phyloP scores from a whole-genome alignment of 1,139 yeast species.

The Keqinozyma sinolaborantium region DNA sequence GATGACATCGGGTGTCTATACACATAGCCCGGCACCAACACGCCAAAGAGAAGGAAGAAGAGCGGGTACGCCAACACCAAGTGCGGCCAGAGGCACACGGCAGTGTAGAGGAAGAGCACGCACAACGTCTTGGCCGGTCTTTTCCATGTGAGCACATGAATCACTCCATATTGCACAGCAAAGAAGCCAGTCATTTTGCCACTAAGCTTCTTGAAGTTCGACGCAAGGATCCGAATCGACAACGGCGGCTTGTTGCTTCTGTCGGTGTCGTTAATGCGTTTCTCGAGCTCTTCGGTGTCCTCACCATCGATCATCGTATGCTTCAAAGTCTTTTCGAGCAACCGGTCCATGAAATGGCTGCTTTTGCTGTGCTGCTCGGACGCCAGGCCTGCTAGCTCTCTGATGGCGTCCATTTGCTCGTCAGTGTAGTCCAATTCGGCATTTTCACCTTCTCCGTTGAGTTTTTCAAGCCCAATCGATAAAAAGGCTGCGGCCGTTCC shows the following conservation, averaged over 20 bases:
- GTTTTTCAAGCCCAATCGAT: slow-evolving; percentile 49
- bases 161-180: slow-evolving; percentile 51
- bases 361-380: slow-evolving; percentile 4
- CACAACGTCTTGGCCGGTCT: slow-evolving; percentile 57
- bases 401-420: slow-evolving; percentile 12
- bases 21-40: slow-evolving; percentile 70
- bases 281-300: slow-evolving; percentile 42
- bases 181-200: slow-evolving; percentile 51
- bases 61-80: slow-evolving; percentile 64
- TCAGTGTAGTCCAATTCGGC: slow-evolving; percentile 8
- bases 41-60: slow-evolving; percentile 49
- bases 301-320: slow-evolving; percentile 31
- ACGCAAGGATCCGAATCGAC: slow-evolving; percentile 45
- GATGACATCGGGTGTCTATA: slow-evolving; percentile 63
- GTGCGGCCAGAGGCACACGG: slow-evolving; percentile 68
- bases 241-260: slow-evolving; percentile 44
- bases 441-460: slow-evolving; percentile 6
- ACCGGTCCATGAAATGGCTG: slow-evolving; percentile 53
- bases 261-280: slow-evolving; percentile 42
- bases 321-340: slow-evolving; percentile 48
- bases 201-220: slow-evolving; percentile 52
- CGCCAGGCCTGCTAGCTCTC: slow-evolving; percentile 13
- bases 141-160: slow-evolving; percentile 60
- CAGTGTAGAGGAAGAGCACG: slow-evolving; percentile 49
- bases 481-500: slow-evolving; percentile 57